A percentile compares a stretch with the other conserved stretches of the same genome.
Conservation (phyloP, 148 eudicot genomes). For the Simmondsia chinensis region DNA sequence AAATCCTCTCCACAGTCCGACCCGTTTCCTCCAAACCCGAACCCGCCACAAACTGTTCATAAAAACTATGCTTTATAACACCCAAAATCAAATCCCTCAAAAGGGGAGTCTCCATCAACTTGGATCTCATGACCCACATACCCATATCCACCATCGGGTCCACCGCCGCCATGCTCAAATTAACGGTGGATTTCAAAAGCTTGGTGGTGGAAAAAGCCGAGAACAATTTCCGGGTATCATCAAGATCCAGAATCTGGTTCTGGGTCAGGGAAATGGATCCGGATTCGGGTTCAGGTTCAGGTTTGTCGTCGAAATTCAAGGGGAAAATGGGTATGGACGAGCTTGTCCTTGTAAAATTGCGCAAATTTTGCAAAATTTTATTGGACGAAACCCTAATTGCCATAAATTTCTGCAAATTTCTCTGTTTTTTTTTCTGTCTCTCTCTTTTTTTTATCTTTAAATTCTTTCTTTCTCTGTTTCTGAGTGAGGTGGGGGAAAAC, state of each 20-base stretch:
- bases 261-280: not conserved
- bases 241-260: conserved; percentile 20
- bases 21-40: conserved; percentile 35
- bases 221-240: conserved; percentile 38
- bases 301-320: conserved; percentile 13
- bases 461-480: conserved; percentile 1
- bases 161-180: conserved; percentile 34
- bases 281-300: conserved; percentile 8
- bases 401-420: conserved; percentile 20
- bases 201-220: conserved; percentile 33
- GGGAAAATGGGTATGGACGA: conserved; percentile 22
- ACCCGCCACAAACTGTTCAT: conserved; percentile 80
- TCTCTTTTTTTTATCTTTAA: not conserved
- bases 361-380: conserved; percentile 24
- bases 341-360: conserved; percentile 21
- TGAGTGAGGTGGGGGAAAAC: no score
- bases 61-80: conserved; percentile 35
- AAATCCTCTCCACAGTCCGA: conserved; percentile 25
- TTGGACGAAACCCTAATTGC: conserved; percentile 30
- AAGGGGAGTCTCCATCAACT: conserved; percentile 29
- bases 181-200: conserved; percentile 35
- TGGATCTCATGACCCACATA: conserved; percentile 55
- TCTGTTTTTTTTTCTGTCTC: conserved; percentile 1
- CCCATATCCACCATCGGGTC: conserved; percentile 64
- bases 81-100: conserved; percentile 23